Evolutionary conservation across 192 early-diverging fungal genomes (phyloP), one percentile per base, ranked within the genome.

Genomic region (Coemansia brasiliensis): DNA sequence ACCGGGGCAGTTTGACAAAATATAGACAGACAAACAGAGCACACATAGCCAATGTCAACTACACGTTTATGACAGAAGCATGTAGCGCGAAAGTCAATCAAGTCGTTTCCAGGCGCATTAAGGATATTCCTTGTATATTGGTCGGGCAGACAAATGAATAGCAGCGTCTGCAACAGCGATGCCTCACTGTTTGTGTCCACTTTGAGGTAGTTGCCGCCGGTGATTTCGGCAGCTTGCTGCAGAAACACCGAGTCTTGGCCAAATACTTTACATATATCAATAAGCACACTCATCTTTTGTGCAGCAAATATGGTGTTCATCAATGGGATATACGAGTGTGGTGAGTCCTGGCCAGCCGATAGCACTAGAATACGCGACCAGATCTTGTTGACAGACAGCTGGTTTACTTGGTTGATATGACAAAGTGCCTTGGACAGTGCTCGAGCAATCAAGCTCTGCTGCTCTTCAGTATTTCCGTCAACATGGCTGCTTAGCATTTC

Each of bases 221-320:
- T 96, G 18, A 97, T 88, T 27, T 90, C 85, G 0, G 93, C 82
- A 3, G 95, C 96, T 68, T 99, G 97, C 52, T 93, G 91, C 21
- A 99, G 65, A 70, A 98, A 96, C 3, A 92, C 88, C 10, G 91
- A 90, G 39, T 92, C 88, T 27, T 80, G 80, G 10, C 86, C 89
- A 57, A 71, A 80, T 9, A 95, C 72, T 52, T 91, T 91, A 72
- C 93, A 96, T 1, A 94, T 88, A 69, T 99, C 97, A 17, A 99
- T 87, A 0, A 86, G 86, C 8, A 95, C 91, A 16, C 83, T 82
- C 93, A 73, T 82, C 57, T 92, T 94, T 72, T 99, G 94, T 1
- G 95, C 96, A 0, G 94, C 89, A 79, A 99, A 99, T 35, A 99
- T 96, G 55, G 85, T 88, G 70, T 99, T 99, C 97, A 99, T 99